Conservation (phyloP, 2,329 filamentous ascomycete genomes). For the Ophiocordyceps polyrhachis-furcata region DNA sequence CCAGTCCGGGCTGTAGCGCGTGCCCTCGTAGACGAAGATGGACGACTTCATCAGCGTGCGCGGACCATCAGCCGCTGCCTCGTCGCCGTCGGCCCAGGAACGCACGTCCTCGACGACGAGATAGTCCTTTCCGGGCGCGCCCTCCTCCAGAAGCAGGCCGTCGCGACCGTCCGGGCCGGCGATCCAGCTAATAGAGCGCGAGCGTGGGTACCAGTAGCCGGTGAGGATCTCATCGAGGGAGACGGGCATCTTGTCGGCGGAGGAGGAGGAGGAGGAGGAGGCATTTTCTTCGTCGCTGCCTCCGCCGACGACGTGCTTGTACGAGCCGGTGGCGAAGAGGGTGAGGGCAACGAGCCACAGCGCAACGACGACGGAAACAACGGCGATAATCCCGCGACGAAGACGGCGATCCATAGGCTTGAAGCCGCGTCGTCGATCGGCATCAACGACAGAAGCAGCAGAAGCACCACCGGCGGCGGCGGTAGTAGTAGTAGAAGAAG, state of each 20-base stretch:
- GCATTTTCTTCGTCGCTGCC: slow-evolving; percentile 35
- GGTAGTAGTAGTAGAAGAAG: not conserved
- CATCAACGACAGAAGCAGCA: not conserved
- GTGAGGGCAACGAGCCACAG: slow-evolving; percentile 52
- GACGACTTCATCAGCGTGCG: slow-evolving; percentile 58
- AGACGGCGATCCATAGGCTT: slow-evolving; percentile 47
- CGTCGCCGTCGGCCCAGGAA: slow-evolving; percentile 15
- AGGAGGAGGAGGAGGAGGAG: too few species aligned
- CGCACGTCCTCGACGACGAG: slow-evolving; percentile 77
- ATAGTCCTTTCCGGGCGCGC: slow-evolving; percentile 46
- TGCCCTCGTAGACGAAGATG: slow-evolving; percentile 40
- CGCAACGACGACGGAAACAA: slow-evolving; percentile 40
- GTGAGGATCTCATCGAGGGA: slow-evolving; percentile 48
- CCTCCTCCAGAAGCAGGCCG: slow-evolving; percentile 64
- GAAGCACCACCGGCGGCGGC: not conserved
- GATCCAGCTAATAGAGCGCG: slow-evolving; percentile 59
- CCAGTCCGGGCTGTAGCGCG: slow-evolving; percentile 35
- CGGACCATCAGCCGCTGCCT: slow-evolving; percentile 23
- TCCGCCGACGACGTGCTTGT: slow-evolving; percentile 23
- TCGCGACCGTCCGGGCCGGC: slow-evolving; percentile 58
- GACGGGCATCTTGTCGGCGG: not conserved
- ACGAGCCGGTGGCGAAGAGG: slow-evolving; percentile 44
- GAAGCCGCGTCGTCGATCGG: not conserved
- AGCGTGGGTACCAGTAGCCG: slow-evolving; percentile 45
- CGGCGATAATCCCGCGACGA: slow-evolving; percentile 41